Evolutionary conservation across 768 basidiomycete species (phyloP).

Genomic region (Rickenella mellea): DNA sequence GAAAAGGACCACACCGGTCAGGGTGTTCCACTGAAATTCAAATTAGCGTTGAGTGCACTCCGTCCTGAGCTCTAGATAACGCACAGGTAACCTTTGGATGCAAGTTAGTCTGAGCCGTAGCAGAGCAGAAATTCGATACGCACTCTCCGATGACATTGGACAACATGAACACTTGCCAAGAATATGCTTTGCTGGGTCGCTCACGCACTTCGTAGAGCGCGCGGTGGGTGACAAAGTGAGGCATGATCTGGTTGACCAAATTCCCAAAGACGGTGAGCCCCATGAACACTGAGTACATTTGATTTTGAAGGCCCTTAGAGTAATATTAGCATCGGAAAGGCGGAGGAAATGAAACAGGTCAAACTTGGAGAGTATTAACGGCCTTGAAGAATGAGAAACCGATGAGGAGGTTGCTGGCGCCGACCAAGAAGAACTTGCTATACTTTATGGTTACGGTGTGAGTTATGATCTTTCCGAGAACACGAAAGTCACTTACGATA

Average conservation of each 20-base stretch:
- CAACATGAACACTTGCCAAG: conserved; percentile 22
- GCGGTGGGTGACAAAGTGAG: conserved; percentile 25
- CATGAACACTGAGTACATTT: conserved; percentile 21
- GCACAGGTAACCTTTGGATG: too few species aligned
- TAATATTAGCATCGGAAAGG: too few species aligned
- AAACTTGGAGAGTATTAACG: conserved; percentile 14
- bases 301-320: conserved; percentile 20
- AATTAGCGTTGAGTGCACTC: too few species aligned
- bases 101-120: too few species aligned
- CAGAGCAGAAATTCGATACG: too few species aligned
- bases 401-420: conserved; percentile 21
- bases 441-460: neutral
- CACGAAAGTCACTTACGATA: neutral
- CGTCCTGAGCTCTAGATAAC: too few species aligned
- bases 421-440: conserved; percentile 3
- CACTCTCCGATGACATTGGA: conserved; percentile 23
- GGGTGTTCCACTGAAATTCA: conserved; percentile 19
- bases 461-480: conserved; percentile 1
- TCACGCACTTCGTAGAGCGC: conserved; percentile 25
- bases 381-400: conserved; percentile 23
- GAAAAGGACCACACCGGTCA: conserved; percentile 20
- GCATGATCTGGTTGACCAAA: conserved; percentile 27
- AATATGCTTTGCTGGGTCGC: conserved; percentile 23
- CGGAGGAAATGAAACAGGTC: too few species aligned
- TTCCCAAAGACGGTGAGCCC: conserved; percentile 19